Base-by-base conservation (phyloP, 805 yeast genomes). In the Lipomyces oligophaga region DNA sequence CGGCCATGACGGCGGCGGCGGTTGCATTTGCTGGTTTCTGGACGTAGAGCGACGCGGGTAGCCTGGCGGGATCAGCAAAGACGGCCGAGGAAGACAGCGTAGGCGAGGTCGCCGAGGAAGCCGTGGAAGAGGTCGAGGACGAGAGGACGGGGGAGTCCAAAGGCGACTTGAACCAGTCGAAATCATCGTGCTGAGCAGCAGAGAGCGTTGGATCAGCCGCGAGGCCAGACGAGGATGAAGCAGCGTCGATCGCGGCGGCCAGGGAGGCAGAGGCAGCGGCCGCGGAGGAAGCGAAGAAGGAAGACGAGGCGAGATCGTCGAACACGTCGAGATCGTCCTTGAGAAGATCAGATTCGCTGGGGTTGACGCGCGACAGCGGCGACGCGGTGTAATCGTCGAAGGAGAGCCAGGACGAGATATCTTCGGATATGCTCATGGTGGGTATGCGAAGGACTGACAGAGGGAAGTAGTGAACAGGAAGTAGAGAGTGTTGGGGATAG, bases 361-460 rank as follows among this genome's bases (percentile, higher is more conserved):
- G n/a, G n/a, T n/a, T n/a, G n/a, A n/a, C n/a, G n/a, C n/a, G 7
- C 33, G 52, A 38, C 2, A 34, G 27, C 13, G 38, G 24, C 21
- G 47, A 37, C 33, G 47, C 36, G 24, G 47, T 26, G 22, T 49
- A 41, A 38, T 49, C 54, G 45, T 50, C 55, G 41, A 46, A 43
- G 38, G 43, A 38, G n/a, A 50, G 30, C 48, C 48, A 50, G 10
- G 48, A 26, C 25, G 55, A 46, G 38, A 49, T 43, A 34, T 50
- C 55, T 34, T 45, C 49, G 22, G 45, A 30, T 34, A 25, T 10
- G 4, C 35, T 15, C 43, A 28, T n/a, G 3, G n/a, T n/a, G n/a
- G n/a, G n/a, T n/a, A n/a, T n/a, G n/a, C n/a, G n/a, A n/a, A n/a
- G n/a, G n/a, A n/a, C n/a, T n/a, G n/a, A n/a, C n/a, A n/a, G n/a